Evolutionary conservation across 768 basidiomycete genomes (phyloP), one percentile per base, ranked within the genome.

Genomic region (Exsudoporus frostii): DNA sequence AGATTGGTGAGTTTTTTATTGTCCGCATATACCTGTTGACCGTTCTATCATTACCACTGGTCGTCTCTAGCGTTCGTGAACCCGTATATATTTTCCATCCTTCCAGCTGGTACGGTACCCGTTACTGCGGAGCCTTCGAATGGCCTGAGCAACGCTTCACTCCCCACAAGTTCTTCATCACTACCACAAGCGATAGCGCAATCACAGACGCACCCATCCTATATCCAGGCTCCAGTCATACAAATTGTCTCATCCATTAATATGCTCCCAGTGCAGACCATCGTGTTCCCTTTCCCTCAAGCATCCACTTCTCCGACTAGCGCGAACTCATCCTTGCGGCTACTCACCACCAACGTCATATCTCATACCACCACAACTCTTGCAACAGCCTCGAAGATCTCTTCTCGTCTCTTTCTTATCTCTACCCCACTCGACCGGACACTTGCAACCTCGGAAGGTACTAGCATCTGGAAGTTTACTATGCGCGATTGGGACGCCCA

Each of bases 401-500:
- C 53, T 1, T 76, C 84, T 0, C 81, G 79, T 3, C 58, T 79
- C 0, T 89, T 82, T 58, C 69, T 89, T 32, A 65, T 89, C 5
- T 84, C 85, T 4, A 90, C 89, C 0, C 91, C 92, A 0, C 80
- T 76, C 2, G 94, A 96, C 57, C 83, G 84, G 53, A 71, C 80
- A 2, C 72, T 81, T 1, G 82, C 85, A 2, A 67, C 82, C 6
- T 69, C 78, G 2, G 86, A 93, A 59, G 92, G 93, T 3, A 88
- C 84, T 55, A 79, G 82, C 1, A 75, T 98, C 56, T 96, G 92
- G 92, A 75, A 76, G 29, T 74, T 95, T 45, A 57, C 63, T 8
- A 86, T 93, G 79, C 81, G 78, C 57, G 72, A 85, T 0, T 90
- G 92, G 86, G 77, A 81, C 7, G 81, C 85, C 20, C 91, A 96